phyloP scores from a whole-genome alignment of 345 rosid genomes.

The Melaleuca quinquenervia region DNA sequence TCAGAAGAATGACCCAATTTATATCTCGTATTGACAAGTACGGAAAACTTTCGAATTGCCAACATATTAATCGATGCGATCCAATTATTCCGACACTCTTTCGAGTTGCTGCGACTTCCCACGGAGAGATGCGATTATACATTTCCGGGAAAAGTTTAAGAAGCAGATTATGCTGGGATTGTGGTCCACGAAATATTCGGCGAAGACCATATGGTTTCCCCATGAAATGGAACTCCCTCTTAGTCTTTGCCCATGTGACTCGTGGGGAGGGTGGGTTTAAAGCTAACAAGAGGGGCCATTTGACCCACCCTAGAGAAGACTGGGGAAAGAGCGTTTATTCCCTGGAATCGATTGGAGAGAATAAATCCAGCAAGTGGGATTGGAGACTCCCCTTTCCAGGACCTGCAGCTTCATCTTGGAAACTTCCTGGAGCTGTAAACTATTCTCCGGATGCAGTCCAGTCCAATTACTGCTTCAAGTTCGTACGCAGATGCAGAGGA shows the following conservation, averaged over 20 bases:
- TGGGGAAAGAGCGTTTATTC: no score
- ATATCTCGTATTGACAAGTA: not conserved
- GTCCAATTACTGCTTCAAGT: not conserved
- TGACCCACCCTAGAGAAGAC: no score
- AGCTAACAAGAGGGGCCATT: no score
- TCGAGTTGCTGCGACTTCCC: not conserved
- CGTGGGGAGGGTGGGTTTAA: no score
- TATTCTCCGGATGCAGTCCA: not conserved
- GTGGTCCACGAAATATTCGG: not conserved
- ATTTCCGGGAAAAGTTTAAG: not conserved
- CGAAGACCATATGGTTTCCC: not conserved
- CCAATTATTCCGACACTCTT: not conserved
- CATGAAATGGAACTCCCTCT: no score
- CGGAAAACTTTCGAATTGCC: no score
- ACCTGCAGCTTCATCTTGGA: not conserved
- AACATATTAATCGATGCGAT: not conserved
- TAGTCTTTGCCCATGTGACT: no score
- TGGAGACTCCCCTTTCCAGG: not conserved
- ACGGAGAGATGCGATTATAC: no score
- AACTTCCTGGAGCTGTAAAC: not conserved
- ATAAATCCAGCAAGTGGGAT: not conserved
- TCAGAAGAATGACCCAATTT: not conserved
- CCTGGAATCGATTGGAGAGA: no score
- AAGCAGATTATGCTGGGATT: not conserved
- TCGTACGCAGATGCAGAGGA: not conserved